A percentile compares a stretch with the other conserved stretches of the same genome.
phyloP scores from a whole-genome alignment of 257 asterid species.

The Ehretia macrophylla region DNA sequence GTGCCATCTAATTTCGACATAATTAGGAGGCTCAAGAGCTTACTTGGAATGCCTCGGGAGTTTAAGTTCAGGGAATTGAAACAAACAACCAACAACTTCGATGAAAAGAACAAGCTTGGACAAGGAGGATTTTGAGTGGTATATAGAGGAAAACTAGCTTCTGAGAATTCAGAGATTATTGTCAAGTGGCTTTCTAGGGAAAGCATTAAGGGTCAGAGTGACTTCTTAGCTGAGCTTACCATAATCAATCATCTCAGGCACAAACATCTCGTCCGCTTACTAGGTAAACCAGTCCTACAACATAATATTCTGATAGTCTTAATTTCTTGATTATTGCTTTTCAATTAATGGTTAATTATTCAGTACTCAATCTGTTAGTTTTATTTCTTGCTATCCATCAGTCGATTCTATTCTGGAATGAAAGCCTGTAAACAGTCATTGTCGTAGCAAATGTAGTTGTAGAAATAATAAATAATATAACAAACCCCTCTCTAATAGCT shows the following conservation, averaged over 20 bases:
- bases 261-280: constrained; percentile 73
- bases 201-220: constrained; percentile 72
- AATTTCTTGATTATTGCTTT: background rate
- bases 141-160: constrained; percentile 49
- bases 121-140: constrained; percentile 92
- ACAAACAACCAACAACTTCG: constrained; percentile 68
- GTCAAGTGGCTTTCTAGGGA: constrained; percentile 85
- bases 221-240: constrained; percentile 87
- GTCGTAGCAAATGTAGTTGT: background rate
- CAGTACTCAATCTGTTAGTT: background rate
- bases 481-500: no score
- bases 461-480: no score
- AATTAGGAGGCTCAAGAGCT: constrained; percentile 53
- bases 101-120: constrained; percentile 72
- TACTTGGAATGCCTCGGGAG: constrained; percentile 84
- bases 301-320: background rate
- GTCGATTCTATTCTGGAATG: background rate
- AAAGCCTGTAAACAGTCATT: background rate
- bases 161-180: constrained; percentile 63
- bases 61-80: constrained; percentile 61
- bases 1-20: constrained; percentile 31
- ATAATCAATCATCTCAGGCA: constrained; percentile 88
- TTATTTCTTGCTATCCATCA: background rate
- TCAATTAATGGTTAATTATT: background rate
- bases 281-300: constrained; percentile 38